A percentile compares a stretch with the other conserved stretches of the same genome.
Conservation (phyloP, 2,329 filamentous ascomycete genomes). For the Blastomyces percursus region DNA sequence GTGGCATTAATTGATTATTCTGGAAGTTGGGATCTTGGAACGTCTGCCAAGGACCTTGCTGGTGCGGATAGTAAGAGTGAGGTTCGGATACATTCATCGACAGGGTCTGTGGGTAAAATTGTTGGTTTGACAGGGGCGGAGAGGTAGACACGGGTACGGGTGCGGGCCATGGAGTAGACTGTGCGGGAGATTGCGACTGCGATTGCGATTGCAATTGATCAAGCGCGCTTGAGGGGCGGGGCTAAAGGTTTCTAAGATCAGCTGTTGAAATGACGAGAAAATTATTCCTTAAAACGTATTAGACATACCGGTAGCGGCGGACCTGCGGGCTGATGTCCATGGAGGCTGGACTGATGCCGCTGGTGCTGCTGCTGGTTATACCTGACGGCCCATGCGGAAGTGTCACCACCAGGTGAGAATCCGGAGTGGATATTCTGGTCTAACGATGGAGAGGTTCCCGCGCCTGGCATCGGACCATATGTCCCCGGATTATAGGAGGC, state of each 20-base stretch:
- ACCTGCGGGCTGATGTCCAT: constrained; percentile 19
- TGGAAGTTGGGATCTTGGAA: constrained; percentile 18
- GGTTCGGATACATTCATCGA: neutral
- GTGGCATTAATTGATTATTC: constrained; percentile 21
- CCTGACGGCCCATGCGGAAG: constrained; percentile 34
- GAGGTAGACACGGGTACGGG: neutral
- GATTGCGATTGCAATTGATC: constrained; percentile 17
- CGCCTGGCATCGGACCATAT: constrained; percentile 26
- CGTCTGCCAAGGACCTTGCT: constrained; percentile 17
- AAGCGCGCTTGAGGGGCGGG: constrained; percentile 27
- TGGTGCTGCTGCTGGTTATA: constrained; percentile 24
- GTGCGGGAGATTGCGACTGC: constrained; percentile 14
- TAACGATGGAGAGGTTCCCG: constrained; percentile 12
- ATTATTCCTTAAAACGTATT: neutral
- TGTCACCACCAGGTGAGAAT: constrained; percentile 18
- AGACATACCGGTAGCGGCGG: constrained; percentile 28
- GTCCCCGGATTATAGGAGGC: constrained; percentile 25
- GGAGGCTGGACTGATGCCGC: constrained; percentile 9
- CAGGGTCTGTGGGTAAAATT: constrained; percentile 12
- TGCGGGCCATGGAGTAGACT: constrained; percentile 7
- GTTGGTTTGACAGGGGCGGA: constrained; percentile 8
- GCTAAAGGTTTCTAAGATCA: constrained; percentile 17
- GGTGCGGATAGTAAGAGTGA: constrained; percentile 11
- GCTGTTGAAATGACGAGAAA: neutral
- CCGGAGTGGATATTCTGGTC: constrained; percentile 15